Conservation (phyloP, 495 filamentous ascomycete genomes). For the Penicillium robsamsonii region DNA sequence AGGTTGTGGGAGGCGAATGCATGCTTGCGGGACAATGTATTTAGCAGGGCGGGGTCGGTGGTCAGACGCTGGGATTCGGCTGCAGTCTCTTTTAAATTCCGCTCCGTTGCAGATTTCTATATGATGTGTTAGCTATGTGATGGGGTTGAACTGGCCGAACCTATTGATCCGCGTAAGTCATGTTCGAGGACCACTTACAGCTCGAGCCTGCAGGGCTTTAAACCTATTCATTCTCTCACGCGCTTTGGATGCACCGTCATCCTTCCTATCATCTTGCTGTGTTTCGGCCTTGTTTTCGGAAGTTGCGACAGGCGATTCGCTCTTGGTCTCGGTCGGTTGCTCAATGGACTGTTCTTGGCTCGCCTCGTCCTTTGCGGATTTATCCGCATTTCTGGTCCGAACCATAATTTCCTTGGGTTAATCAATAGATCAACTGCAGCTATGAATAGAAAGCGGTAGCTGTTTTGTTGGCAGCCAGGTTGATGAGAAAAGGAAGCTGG, state of each 20-base stretch:
- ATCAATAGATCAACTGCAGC: too few relatives aligned
- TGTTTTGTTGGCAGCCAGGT: not conserved
- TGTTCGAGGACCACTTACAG: conserved; percentile 41
- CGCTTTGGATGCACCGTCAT: conserved; percentile 33
- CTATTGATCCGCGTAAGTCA: not conserved
- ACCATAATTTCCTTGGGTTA: conserved; percentile 13
- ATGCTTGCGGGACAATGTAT: conserved; percentile 71
- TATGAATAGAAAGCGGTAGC: not conserved
- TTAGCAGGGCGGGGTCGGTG: conserved; percentile 69
- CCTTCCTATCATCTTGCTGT: conserved; percentile 17
- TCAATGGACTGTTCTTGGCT: conserved; percentile 10
- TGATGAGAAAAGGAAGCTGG: not conserved
- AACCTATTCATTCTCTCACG: conserved; percentile 52
- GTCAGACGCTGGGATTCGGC: conserved; percentile 78
- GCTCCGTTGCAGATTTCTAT: conserved; percentile 68
- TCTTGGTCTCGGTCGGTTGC: conserved; percentile 8
- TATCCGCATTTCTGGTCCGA: conserved; percentile 15
- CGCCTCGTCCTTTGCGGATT: conserved; percentile 14
- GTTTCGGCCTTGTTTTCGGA: conserved; percentile 15
- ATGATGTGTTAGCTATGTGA: conserved; percentile 17
- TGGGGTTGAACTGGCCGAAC: not conserved
- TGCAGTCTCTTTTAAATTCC: conserved; percentile 80
- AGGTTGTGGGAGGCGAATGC: conserved; percentile 90
- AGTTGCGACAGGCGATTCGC: conserved; percentile 7
- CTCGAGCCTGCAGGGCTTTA: conserved; percentile 80